Percentiles rank a stretch among this genome's conserved stretches.
phyloP scores from a whole-genome alignment of 768 basidiomycete species.

The Suillus cothurnatus region DNA sequence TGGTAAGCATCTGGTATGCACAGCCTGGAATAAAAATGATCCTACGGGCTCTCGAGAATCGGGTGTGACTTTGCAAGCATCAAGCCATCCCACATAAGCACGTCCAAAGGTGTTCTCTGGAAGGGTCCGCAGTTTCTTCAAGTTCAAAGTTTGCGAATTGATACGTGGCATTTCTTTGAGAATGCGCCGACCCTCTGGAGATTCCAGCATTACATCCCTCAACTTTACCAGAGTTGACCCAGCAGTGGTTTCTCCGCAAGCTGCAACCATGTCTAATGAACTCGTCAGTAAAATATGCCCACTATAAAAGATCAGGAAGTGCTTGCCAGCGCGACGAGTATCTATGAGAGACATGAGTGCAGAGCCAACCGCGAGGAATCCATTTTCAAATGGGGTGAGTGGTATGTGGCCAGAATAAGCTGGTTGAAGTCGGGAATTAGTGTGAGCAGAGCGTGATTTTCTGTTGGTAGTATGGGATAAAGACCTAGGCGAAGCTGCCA shows the following conservation, averaged over 20 bases:
- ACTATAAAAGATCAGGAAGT: neutral
- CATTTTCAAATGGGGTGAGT: constrained; percentile 79
- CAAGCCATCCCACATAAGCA: constrained; percentile 89
- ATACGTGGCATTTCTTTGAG: constrained; percentile 84
- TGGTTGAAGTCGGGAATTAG: constrained; percentile 30
- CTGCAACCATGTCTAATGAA: constrained; percentile 89
- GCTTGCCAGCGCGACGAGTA: constrained; percentile 82
- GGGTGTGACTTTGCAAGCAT: constrained; percentile 85
- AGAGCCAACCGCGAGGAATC: constrained; percentile 83
- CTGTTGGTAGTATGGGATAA: neutral
- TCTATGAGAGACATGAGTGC: constrained; percentile 81
- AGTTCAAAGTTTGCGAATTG: constrained; percentile 73
- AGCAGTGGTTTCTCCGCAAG: constrained; percentile 91
- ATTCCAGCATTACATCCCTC: constrained; percentile 75
- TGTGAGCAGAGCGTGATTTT: constrained; percentile 17
- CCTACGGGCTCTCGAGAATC: constrained; percentile 90
- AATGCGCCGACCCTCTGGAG: constrained; percentile 81
- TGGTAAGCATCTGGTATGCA: constrained; percentile 7
- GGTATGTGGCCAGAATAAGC: constrained; percentile 83
- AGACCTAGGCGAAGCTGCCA: neutral
- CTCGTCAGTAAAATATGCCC: neutral
- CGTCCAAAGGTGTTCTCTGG: constrained; percentile 84
- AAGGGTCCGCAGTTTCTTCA: constrained; percentile 63
- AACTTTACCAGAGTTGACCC: constrained; percentile 74
- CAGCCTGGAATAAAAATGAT: neutral